These are phyloP conservation scores for Mercurialis annua DNA, from an alignment of 345 rosid genomes.

Conservation along the genomic window DNA sequence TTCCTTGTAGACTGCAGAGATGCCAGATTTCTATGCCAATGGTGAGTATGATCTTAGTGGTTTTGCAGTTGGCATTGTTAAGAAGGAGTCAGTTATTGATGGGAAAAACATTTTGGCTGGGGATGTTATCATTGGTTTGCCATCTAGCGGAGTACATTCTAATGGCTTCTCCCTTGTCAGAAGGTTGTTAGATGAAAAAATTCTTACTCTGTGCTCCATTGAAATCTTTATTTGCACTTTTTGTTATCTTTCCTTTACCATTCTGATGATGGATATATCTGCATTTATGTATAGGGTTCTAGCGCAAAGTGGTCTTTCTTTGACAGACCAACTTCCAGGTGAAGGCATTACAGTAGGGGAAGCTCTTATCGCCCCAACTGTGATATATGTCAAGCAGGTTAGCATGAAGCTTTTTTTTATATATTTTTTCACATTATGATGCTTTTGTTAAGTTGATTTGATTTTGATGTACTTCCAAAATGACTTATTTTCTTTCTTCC, in stretches of 20 bases:
- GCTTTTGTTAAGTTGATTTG: not conserved
- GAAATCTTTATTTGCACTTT: not conserved
- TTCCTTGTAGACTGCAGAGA: conserved; percentile 79
- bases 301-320: conserved; percentile 57
- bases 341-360: conserved; percentile 59
- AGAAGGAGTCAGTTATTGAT: conserved; percentile 70
- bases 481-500: not conserved
- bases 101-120: conserved; percentile 78
- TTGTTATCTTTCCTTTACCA: not conserved
- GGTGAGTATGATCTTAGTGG: conserved; percentile 94
- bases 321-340: conserved; percentile 70
- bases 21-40: conserved; percentile 82
- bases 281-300: conserved; percentile 47
- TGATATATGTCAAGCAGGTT: conserved; percentile 88
- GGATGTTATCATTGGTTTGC: conserved; percentile 79
- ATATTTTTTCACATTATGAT: not conserved
- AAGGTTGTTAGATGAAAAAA: conserved; percentile 40
- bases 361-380: conserved; percentile 93
- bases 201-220: not conserved
- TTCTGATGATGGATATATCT: not conserved
- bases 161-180: conserved; percentile 93
- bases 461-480: not conserved
- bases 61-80: conserved; percentile 85
- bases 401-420: conserved; percentile 6
- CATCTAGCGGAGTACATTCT: conserved; percentile 93